A percentile compares a stretch with the other conserved stretches of the same genome.
Evolutionary conservation across 768 basidiomycete genomes (phyloP).

Genomic region (Lactarius hatsudake): DNA sequence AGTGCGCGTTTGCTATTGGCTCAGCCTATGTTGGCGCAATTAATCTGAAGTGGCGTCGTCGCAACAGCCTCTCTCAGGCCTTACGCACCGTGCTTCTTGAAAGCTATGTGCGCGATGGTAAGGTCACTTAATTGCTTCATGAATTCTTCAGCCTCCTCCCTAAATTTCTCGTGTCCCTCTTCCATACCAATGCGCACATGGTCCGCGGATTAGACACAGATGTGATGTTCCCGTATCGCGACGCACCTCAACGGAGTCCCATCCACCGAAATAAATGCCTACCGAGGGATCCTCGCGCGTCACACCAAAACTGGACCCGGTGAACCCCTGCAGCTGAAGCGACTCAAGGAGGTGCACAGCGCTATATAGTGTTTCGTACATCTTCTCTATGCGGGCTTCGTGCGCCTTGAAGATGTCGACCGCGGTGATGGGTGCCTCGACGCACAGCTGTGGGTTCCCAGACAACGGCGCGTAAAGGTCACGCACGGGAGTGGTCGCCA

Average conservation of each 20-base stretch:
- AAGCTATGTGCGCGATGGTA: neutral
- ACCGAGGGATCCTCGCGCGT: neutral
- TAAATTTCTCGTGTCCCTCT: neutral
- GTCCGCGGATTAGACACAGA: neutral
- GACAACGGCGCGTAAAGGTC: neutral
- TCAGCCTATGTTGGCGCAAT: neutral
- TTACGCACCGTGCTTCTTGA: neutral
- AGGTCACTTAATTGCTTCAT: neutral
- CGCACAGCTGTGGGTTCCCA: neutral
- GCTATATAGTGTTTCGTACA: neutral
- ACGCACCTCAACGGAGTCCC: conserved; percentile 13
- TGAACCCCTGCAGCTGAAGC: neutral
- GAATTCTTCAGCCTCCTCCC: neutral
- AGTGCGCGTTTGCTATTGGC: neutral
- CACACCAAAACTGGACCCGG: conserved; percentile 3
- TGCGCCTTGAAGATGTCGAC: neutral
- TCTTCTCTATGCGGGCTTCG: neutral
- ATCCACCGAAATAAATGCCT: conserved; percentile 3
- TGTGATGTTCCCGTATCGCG: neutral
- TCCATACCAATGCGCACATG: neutral
- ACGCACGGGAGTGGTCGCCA: neutral
- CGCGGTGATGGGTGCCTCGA: conserved; percentile 8
- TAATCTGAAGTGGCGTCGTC: neutral
- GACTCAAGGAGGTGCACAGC: neutral
- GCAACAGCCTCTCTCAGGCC: neutral